Evolutionary conservation across 2,329 filamentous ascomycete genomes (phyloP), one percentile per base, ranked within the genome.

Genomic region (Colletotrichum lindemuthianum): DNA sequence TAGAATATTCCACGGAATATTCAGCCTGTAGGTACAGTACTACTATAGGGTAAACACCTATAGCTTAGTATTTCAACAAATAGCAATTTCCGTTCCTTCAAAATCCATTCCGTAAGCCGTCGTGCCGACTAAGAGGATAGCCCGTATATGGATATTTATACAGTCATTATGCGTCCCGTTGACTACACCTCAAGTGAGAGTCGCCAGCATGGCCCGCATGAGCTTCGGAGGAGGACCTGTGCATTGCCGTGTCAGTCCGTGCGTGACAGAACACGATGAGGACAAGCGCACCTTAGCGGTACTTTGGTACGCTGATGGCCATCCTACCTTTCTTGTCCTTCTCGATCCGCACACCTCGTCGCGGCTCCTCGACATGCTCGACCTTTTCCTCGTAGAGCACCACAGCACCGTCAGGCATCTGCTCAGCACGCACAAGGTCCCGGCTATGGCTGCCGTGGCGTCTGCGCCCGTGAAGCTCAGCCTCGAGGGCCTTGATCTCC

Each of bases 301-400:
- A 85, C 81, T 89, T 88, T 74, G 91, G 91, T 78, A 92, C 86
- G 82, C 91, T 92, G 81, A 94, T 89, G 83, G 89, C 88, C 88
- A 96, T 89, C 91, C 90, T 96, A 96, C 94, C 93, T 93, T 92
- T 96, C 84, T 90, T 90, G 81, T 97, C 93, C 84, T 91, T 93
- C 80, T 93, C 91, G 72, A 97, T 88, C 71, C 90, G 84, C 68
- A 91, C 82, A 58, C 86, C 86, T 74, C 81, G 84, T 72, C 79
- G 79, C 52, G 81, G 79, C 71, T 85, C 83, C 68, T 84, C 81
- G 55, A 86, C 75, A 72, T 78, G 81, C 76, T 88, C 85, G 68
- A 88, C 76, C 71, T 82, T 75, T 69, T 89, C 84, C 78, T 88
- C 83, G 67, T 88, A 90, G 47, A 92, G 76, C 49, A 92, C 83